These are phyloP conservation scores for Psilocybe tampanensis DNA, from an alignment of 768 basidiomycete genomes.

Conservation along the genomic window DNA sequence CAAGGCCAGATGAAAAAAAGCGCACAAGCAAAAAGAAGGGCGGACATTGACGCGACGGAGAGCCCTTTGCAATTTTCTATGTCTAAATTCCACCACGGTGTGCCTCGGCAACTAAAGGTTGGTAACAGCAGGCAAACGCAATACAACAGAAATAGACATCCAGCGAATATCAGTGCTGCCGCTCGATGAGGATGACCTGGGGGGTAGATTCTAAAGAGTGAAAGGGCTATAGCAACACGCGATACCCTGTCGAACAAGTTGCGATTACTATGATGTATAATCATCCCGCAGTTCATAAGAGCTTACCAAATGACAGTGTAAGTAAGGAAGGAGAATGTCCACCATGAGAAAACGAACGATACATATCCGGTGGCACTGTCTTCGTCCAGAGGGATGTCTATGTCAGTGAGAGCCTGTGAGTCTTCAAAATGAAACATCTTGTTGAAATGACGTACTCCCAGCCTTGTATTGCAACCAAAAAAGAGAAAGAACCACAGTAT, in stretches of 20 bases:
- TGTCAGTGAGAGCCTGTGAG: background rate
- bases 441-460: slow-evolving; percentile 7
- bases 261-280: background rate
- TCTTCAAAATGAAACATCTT: background rate
- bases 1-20: background rate
- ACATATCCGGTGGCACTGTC: background rate
- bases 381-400: too few relatives aligned
- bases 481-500: slow-evolving; percentile 12
- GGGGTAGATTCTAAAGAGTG: slow-evolving; percentile 16
- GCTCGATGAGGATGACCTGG: slow-evolving; percentile 13
- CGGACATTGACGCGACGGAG: background rate
- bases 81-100: slow-evolving; percentile 1
- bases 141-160: slow-evolving; percentile 4
- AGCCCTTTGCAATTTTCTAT: background rate
- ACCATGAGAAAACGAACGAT: slow-evolving; percentile 9
- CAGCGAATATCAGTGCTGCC: slow-evolving; percentile 1
- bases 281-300: background rate
- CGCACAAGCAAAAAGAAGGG: background rate
- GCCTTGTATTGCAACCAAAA: slow-evolving; percentile 17
- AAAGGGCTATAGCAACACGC: slow-evolving; percentile 16
- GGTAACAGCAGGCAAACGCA: slow-evolving; percentile 9
- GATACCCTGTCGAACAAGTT: slow-evolving; percentile 7
- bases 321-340: slow-evolving; percentile 9
- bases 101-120: slow-evolving; percentile 10
- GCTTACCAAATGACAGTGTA: slow-evolving; percentile 14